Evolutionary conservation across 768 basidiomycete genomes (phyloP).

Genomic region (Termitomyces sp.): DNA sequence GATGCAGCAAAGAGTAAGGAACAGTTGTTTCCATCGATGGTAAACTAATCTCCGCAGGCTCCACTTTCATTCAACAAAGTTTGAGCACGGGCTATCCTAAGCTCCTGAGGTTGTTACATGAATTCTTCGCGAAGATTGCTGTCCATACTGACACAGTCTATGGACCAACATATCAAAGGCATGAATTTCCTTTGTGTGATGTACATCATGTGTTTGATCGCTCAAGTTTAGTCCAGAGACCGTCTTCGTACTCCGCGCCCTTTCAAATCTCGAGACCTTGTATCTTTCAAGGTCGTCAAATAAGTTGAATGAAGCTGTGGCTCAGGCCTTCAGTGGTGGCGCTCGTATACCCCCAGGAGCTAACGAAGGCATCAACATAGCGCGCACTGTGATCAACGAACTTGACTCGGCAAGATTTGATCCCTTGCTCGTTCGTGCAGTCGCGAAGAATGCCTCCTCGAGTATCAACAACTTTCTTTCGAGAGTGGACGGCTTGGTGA

Average conservation of each 20-base stretch:
- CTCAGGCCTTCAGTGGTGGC: slow-evolving; percentile 71
- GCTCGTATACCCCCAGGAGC: slow-evolving; percentile 63
- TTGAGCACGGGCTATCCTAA: slow-evolving; percentile 83
- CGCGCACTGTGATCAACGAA: slow-evolving; percentile 81
- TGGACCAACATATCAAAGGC: slow-evolving; percentile 81
- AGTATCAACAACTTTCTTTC: slow-evolving; percentile 66
- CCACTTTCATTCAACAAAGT: slow-evolving; percentile 87
- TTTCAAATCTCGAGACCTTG: slow-evolving; percentile 80
- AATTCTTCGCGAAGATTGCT: slow-evolving; percentile 93
- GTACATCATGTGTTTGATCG: neutral
- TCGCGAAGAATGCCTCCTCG: slow-evolving; percentile 67
- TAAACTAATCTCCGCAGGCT: slow-evolving; percentile 40
- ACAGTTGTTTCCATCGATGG: neutral
- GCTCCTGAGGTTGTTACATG: slow-evolving; percentile 87
- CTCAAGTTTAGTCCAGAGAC: slow-evolving; percentile 76
- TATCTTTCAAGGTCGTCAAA: slow-evolving; percentile 83
- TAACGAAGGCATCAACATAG: slow-evolving; percentile 71
- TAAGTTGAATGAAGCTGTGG: slow-evolving; percentile 79
- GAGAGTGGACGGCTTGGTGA: slow-evolving; percentile 64
- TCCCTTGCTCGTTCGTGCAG: slow-evolving; percentile 73
- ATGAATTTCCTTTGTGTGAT: neutral
- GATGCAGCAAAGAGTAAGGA: slow-evolving; percentile 73
- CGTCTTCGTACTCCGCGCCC: slow-evolving; percentile 75
- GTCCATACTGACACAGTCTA: slow-evolving; percentile 96
- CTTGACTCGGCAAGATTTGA: slow-evolving; percentile 92